Evolutionary conservation across 2,329 filamentous ascomycete species (phyloP).

Genomic region (Saccharata proteae): DNA sequence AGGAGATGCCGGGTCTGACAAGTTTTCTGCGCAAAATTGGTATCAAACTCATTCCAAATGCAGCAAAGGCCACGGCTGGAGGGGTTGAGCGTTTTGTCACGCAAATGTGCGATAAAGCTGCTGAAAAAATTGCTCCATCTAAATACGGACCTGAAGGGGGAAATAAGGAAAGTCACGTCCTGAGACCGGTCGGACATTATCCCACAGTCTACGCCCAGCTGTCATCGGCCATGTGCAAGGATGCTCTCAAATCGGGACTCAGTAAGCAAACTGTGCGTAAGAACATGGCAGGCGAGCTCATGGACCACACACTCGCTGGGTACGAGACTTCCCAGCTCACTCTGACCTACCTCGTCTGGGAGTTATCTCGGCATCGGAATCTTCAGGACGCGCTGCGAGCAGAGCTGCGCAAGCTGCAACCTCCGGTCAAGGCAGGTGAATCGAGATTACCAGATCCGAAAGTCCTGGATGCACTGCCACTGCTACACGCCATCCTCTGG

Average conservation of each 20-base stretch:
- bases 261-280: too few species aligned
- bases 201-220: slow-evolving; percentile 52
- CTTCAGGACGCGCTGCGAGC: slow-evolving; percentile 28
- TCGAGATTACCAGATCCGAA: slow-evolving; percentile 27
- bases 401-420: slow-evolving; percentile 24
- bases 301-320: slow-evolving; percentile 67
- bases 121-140: too few species aligned
- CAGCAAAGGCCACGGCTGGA: slow-evolving; percentile 54
- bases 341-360: slow-evolving; percentile 52
- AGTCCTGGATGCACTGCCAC: slow-evolving; percentile 34
- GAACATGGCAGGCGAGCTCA: slow-evolving; percentile 59
- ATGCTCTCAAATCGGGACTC: too few species aligned
- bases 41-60: slow-evolving; percentile 50
- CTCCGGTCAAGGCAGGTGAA: slow-evolving; percentile 16
- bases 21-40: slow-evolving; percentile 39
- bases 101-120: slow-evolving; percentile 45
- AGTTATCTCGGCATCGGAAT: slow-evolving; percentile 29
- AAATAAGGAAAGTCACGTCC: too few species aligned
- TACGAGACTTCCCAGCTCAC: slow-evolving; percentile 67
- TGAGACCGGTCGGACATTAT: too few species aligned
- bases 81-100: slow-evolving; percentile 58
- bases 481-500: slow-evolving; percentile 47
- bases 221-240: slow-evolving; percentile 32
- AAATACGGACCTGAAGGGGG: too few species aligned
- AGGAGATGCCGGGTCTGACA: slow-evolving; percentile 56